Evolutionary conservation across 345 rosid species (phyloP).

Genomic region (Passiflora organensis): DNA sequence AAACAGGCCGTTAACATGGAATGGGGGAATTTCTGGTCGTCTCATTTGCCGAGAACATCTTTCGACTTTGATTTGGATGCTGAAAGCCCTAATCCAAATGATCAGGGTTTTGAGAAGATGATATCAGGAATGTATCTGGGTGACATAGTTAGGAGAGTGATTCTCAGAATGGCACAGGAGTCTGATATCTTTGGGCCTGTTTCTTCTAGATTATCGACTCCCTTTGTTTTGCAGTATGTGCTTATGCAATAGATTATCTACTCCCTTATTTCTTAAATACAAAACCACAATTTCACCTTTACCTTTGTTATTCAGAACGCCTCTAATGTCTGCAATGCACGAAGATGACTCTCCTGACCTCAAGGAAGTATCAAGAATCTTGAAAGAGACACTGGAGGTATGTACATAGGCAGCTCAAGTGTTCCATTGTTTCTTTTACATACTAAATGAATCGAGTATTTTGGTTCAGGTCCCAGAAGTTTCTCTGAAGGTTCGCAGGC

Average conservation of each 20-base stretch:
- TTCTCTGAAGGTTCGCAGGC: constrained; percentile 66
- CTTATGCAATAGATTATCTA: neutral
- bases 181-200: constrained; percentile 65
- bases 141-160: constrained; percentile 89
- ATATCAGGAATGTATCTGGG: constrained; percentile 96
- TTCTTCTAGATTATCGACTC: constrained; percentile 43
- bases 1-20: constrained; percentile 90
- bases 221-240: constrained; percentile 60
- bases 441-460: neutral
- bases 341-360: constrained; percentile 80
- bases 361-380: constrained; percentile 52
- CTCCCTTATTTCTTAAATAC: too few relatives aligned
- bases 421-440: neutral
- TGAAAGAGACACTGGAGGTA: constrained; percentile 67
- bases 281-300: neutral
- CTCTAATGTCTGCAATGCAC: constrained; percentile 67
- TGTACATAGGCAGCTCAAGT: neutral
- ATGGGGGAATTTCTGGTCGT: constrained; percentile 98
- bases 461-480: constrained; percentile 53
- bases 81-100: constrained; percentile 78
- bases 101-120: constrained; percentile 99
- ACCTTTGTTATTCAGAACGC: constrained; percentile 40
- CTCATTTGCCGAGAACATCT: constrained; percentile 89
- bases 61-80: constrained; percentile 86
- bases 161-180: constrained; percentile 68